Evolutionary conservation across 805 yeast genomes (phyloP).

Genomic region (Ogataea degrootiae): DNA sequence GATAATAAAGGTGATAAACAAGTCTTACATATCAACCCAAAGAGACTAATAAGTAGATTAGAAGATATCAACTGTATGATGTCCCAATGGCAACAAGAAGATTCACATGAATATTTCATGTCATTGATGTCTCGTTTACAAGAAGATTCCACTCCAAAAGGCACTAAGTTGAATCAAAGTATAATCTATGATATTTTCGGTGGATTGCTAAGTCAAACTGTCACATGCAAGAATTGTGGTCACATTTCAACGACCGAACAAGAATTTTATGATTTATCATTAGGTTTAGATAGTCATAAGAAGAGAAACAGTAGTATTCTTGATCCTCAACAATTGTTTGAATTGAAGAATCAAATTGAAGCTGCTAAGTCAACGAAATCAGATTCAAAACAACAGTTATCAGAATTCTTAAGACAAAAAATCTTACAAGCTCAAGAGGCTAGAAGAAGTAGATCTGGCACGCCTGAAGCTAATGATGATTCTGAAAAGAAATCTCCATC

Average conservation of each 20-base stretch:
- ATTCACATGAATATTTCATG: conserved; percentile 96
- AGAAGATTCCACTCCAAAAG: conserved; percentile 89
- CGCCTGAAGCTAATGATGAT: conserved; percentile 16
- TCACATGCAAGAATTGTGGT: conserved; percentile 79
- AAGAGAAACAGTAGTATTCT: conserved; percentile 33
- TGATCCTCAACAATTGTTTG: conserved; percentile 24
- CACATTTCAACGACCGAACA: conserved; percentile 82
- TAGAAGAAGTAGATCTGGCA: conserved; percentile 21
- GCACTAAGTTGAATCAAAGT: conserved; percentile 74
- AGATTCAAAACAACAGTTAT: conserved; percentile 20
- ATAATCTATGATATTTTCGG: conserved; percentile 92
- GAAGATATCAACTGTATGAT: conserved; percentile 92
- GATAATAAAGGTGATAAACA: conserved; percentile 35
- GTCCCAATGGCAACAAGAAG: conserved; percentile 98
- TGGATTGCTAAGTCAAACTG: conserved; percentile 79
- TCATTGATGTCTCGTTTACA: conserved; percentile 81
- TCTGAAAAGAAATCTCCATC: conserved; percentile 4
- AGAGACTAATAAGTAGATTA: conserved; percentile 61
- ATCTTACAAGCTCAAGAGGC: conserved; percentile 24
- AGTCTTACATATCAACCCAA: conserved; percentile 63
- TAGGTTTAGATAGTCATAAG: conserved; percentile 60
- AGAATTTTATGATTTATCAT: conserved; percentile 87
- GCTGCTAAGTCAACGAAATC: conserved; percentile 21
- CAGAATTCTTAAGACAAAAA: conserved; percentile 26
- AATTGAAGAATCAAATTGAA: conserved; percentile 25